phyloP scores from a whole-genome alignment of 495 filamentous ascomycete genomes.

The Wilcoxina mikolae region DNA sequence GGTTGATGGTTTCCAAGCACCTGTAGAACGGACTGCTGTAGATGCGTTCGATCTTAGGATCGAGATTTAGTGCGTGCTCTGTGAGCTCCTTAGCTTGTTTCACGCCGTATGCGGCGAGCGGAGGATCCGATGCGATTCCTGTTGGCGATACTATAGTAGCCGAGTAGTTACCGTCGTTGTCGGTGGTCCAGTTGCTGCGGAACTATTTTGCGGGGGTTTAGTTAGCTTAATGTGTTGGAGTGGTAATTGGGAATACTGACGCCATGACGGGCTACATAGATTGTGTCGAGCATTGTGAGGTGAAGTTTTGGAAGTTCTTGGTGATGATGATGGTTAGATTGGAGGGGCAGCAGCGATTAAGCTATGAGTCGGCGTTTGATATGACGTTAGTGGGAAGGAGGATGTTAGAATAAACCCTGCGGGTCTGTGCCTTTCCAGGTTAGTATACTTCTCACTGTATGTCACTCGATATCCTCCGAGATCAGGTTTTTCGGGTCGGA shows the following conservation, averaged over 20 bases:
- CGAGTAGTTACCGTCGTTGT: conserved; percentile 62
- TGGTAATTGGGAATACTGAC: conserved; percentile 38
- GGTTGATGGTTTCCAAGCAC: conserved; percentile 74
- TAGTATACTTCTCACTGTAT: no score
- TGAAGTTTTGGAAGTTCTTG: no score
- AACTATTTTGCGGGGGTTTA: conserved; percentile 41
- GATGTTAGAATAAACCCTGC: no score
- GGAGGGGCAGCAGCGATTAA: no score
- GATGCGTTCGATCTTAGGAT: conserved; percentile 56
- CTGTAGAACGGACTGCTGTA: conserved; percentile 85
- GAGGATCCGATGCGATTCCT: conserved; percentile 71
- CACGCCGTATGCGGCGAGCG: conserved; percentile 71
- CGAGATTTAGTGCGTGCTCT: conserved; percentile 41
- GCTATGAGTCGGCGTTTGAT: no score
- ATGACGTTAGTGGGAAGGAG: no score
- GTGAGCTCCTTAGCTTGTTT: conserved; percentile 70
- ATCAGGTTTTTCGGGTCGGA: no score
- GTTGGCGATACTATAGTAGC: conserved; percentile 60
- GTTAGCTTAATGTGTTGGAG: conserved; percentile 10
- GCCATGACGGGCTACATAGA: conserved; percentile 76
- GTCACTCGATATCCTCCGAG: no score
- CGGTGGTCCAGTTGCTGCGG: conserved; percentile 74
- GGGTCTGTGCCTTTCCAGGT: no score
- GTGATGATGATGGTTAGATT: no score
- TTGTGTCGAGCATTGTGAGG: conserved; percentile 48